Percentiles rank a stretch among this genome's conserved stretches.
These are phyloP conservation scores for Phyllosticta citriasiana DNA, from an alignment of 2,329 filamentous ascomycete genomes.

Conservation along the genomic window DNA sequence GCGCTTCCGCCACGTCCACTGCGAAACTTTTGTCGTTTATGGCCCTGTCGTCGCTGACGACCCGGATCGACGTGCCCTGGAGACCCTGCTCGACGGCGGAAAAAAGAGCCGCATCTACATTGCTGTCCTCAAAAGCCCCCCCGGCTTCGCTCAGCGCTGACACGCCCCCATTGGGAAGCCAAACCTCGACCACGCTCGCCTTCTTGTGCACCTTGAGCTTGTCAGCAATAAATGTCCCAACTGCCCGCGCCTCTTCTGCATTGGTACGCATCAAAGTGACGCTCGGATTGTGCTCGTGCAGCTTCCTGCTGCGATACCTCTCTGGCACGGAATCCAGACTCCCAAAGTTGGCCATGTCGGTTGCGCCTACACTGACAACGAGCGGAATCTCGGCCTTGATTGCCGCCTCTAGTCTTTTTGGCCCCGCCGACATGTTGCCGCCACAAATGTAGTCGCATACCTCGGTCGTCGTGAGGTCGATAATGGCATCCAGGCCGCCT, in stretches of 20 bases:
- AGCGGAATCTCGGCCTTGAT: constrained; percentile 48
- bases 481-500: constrained; percentile 50
- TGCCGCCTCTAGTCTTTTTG: constrained; percentile 47
- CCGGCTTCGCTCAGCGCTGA: constrained; percentile 49
- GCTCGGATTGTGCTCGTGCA: constrained; percentile 56
- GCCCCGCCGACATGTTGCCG: constrained; percentile 52
- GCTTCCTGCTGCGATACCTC: constrained; percentile 38
- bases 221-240: constrained; percentile 47
- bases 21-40: constrained; percentile 49
- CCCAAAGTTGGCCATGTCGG: constrained; percentile 51
- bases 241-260: constrained; percentile 42
- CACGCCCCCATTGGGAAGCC: constrained; percentile 48
- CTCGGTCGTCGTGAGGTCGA: constrained; percentile 65
- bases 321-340: constrained; percentile 46
- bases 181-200: constrained; percentile 42
- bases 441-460: constrained; percentile 55
- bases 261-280: constrained; percentile 59
- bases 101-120: constrained; percentile 40
- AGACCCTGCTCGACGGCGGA: constrained; percentile 40
- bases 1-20: constrained; percentile 34
- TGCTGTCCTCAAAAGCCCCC: constrained; percentile 43
- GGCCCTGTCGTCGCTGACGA: constrained; percentile 40
- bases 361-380: constrained; percentile 40
- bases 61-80: constrained; percentile 36
- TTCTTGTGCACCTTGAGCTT: constrained; percentile 38